These are phyloP conservation scores for Aspergillus sp. DNA, from an alignment of 2,329 filamentous ascomycete species.

Conservation along the genomic window DNA sequence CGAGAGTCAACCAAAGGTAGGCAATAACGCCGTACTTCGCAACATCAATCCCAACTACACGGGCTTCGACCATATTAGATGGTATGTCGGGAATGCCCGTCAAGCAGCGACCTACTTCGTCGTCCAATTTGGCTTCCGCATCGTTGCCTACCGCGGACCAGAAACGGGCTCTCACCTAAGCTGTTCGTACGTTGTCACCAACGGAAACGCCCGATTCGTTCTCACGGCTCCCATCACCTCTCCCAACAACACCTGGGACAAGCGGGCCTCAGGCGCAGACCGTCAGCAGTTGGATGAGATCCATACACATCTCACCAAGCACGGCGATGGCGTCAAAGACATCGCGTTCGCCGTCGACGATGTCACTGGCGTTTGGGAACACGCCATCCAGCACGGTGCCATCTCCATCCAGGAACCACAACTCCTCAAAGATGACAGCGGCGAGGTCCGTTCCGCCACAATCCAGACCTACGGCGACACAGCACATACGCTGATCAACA, in stretches of 20 bases:
- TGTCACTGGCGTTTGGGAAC: conserved; percentile 71
- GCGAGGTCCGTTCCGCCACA: conserved; percentile 68
- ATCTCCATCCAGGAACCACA: conserved; percentile 13
- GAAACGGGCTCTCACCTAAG: conserved; percentile 80
- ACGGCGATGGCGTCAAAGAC: conserved; percentile 86
- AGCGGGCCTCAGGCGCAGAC: conserved; percentile 51
- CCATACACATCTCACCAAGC: conserved; percentile 74
- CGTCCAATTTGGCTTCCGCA: conserved; percentile 76
- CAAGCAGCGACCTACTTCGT: conserved; percentile 86
- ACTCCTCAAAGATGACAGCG: conserved; percentile 14
- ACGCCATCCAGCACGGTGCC: conserved; percentile 58
- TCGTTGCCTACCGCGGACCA: conserved; percentile 77
- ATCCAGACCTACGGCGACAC: conserved; percentile 88
- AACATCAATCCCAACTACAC: conserved; percentile 17
- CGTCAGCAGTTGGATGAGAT: conserved; percentile 66
- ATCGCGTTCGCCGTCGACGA: conserved; percentile 87
- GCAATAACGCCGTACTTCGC: conserved; percentile 55
- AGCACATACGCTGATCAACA: conserved; percentile 80
- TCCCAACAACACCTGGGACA: conserved; percentile 52
- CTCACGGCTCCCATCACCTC: conserved; percentile 78
- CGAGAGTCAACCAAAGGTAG: neutral
- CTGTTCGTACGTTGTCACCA: conserved; percentile 78
- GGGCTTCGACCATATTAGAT: conserved; percentile 79
- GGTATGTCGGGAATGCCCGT: conserved; percentile 94
- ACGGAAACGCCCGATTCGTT: conserved; percentile 76